A percentile compares a stretch with the other conserved stretches of the same genome.
phyloP scores from a whole-genome alignment of 352 stramenopile species.

The Pythium utonaiense region DNA sequence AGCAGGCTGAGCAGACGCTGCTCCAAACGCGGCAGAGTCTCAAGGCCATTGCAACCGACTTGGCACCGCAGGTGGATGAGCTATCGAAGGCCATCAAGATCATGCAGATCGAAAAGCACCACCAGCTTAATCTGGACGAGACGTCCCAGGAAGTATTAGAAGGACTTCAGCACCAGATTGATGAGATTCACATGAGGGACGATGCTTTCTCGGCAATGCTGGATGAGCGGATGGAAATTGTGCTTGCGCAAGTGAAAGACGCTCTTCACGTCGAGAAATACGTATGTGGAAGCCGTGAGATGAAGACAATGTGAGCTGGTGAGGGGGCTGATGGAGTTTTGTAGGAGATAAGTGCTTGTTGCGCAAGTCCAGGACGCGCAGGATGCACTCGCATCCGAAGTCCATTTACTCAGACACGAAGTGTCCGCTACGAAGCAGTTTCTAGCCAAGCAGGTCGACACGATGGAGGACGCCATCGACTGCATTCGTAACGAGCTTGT shows the following conservation, averaged over 20 bases:
- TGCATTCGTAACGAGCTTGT: conserved; percentile 34
- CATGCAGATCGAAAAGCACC: conserved; percentile 54
- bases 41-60: conserved; percentile 31
- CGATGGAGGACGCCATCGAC: conserved; percentile 40
- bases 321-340: background rate
- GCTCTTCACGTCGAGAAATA: conserved; percentile 35
- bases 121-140: conserved; percentile 55
- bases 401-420: conserved; percentile 48
- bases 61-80: conserved; percentile 48
- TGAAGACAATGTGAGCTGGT: too few relatives aligned
- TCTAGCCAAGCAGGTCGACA: conserved; percentile 34
- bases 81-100: conserved; percentile 47
- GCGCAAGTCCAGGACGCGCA: conserved; percentile 42
- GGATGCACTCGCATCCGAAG: conserved; percentile 35
- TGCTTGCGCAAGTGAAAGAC: conserved; percentile 30
- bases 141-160: conserved; percentile 56
- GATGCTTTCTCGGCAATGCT: conserved; percentile 27
- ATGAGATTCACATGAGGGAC: conserved; percentile 38
- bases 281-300: conserved; percentile 8
- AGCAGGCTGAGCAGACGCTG: conserved; percentile 44
- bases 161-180: conserved; percentile 46
- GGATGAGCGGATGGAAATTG: conserved; percentile 28
- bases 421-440: conserved; percentile 35
- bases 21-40: conserved; percentile 36
- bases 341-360: conserved; percentile 45